These are phyloP conservation scores for Stygiomarasmius scandens DNA, from an alignment of 1,284 basidiomycete species.

Conservation along the genomic window DNA sequence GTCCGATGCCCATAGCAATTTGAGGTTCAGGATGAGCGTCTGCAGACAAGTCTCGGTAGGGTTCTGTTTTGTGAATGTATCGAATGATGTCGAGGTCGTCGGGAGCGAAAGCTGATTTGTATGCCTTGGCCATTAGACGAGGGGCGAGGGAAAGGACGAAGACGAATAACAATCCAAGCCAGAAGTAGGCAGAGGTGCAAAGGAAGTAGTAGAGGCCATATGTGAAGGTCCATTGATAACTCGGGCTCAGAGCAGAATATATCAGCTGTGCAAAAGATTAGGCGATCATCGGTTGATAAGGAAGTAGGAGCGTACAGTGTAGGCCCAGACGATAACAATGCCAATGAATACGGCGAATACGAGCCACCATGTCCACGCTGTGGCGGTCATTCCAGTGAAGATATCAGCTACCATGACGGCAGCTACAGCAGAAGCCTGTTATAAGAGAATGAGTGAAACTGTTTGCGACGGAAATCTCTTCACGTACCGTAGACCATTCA, in stretches of 20 bases:
- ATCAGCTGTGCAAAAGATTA: constrained; percentile 54
- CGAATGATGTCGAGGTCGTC: constrained; percentile 86
- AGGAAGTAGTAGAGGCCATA: constrained; percentile 84
- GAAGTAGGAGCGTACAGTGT: constrained; percentile 84
- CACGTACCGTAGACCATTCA: constrained; percentile 83
- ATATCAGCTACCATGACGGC: constrained; percentile 85
- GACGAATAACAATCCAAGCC: constrained; percentile 79
- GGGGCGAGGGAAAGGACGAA: constrained; percentile 78
- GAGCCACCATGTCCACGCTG: constrained; percentile 94
- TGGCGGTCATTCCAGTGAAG: constrained; percentile 89
- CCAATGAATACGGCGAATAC: constrained; percentile 85
- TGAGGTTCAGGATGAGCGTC: constrained; percentile 33
- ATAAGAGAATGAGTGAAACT: not conserved
- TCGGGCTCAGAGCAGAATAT: constrained; percentile 79
- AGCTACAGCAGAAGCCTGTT: constrained; percentile 88
- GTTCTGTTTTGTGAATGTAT: constrained; percentile 61
- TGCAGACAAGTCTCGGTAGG: constrained; percentile 48
- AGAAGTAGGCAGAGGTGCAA: constrained; percentile 88
- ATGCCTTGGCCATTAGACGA: constrained; percentile 77
- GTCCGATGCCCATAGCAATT: constrained; percentile 17
- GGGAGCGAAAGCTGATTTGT: constrained; percentile 74
- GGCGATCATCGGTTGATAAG: not conserved
- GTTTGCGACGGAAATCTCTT: not conserved
- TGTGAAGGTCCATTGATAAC: constrained; percentile 68
- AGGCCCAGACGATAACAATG: constrained; percentile 73